Base-by-base conservation (phyloP, 78 protist genomes). In the Tieghemostelium lacteum region DNA sequence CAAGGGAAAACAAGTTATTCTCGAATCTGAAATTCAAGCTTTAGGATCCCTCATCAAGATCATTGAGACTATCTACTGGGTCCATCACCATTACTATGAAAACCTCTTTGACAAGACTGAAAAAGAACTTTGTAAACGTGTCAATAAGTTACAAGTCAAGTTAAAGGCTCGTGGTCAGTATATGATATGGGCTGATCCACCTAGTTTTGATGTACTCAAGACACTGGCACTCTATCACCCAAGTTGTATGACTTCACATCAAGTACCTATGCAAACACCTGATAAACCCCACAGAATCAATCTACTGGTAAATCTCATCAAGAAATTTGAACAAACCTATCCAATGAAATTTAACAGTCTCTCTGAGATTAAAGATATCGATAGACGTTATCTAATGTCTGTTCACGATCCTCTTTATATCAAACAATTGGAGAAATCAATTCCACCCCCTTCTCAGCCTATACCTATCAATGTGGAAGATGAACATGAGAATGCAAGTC, bases 381-480 rank as follows among this genome's bases (percentile, higher is more conserved):
- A 75, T 20, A 34, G 34, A 33, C 45, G 76, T 37, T 73, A 71
- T 50, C 85, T 88, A 17, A 76, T 71, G 86, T 73, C 94, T 3
- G 94, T 88, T 20, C 94, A 88, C 31, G 94, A 88, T 34, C 75
- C 87, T 26, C 73, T 62, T 62, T 88, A 88, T 58, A 88, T 88
- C 26, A 33, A 33, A 1, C 69, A 76, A 31, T 34, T 88, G 28
- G 87, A 77, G 62, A 73, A 73, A 0, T 52, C 50, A 12, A n/a
- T 86, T 3, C 93, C 93, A 50, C 75, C 93, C 3, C 58, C 50
- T n/a, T n/a, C 40, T n/a, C n/a, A n/a, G n/a, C n/a, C n/a, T n/a
- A n/a, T n/a, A n/a, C n/a, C n/a, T n/a, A n/a, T n/a, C n/a, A 60
- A 60, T 1, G 86, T 73, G 49, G 64, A 73, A 12, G 28, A 62